phyloP scores from a whole-genome alignment of 2,329 filamentous ascomycete genomes.

The Aspergillus calidoustus region DNA sequence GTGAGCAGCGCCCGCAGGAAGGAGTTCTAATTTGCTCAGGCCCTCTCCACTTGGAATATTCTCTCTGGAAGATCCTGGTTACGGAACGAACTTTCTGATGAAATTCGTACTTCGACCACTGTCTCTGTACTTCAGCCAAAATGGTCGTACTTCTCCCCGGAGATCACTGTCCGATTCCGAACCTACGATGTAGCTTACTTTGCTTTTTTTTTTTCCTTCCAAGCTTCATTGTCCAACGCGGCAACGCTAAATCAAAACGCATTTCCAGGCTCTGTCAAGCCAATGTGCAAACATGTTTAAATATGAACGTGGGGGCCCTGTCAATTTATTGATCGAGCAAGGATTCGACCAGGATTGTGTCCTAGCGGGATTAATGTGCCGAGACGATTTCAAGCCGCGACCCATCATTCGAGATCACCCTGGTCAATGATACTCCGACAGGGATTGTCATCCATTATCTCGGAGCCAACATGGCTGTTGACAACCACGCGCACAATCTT shows the following conservation, averaged over 20 bases:
- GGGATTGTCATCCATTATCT: neutral
- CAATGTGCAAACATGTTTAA: neutral
- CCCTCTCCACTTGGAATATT: conserved; percentile 7
- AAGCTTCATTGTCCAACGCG: neutral
- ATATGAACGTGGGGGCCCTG: conserved; percentile 11
- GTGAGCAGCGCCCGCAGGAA: conserved; percentile 11
- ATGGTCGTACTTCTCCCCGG: conserved; percentile 8
- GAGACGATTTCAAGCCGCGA: neutral
- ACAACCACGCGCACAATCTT: neutral
- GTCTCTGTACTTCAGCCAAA: neutral
- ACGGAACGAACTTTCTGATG: neutral
- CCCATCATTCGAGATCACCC: conserved; percentile 1
- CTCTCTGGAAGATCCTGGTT: conserved; percentile 3
- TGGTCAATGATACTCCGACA: neutral
- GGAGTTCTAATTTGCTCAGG: conserved; percentile 4
- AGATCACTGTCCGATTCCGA: neutral
- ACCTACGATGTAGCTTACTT: too few species aligned
- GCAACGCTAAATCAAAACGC: neutral
- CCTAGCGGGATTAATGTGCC: neutral
- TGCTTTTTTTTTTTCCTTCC: neutral
- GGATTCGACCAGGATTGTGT: conserved; percentile 3
- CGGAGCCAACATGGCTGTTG: neutral
- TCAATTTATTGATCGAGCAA: conserved; percentile 10
- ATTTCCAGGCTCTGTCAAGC: neutral
- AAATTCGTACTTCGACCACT: neutral